Evolutionary conservation across 495 filamentous ascomycete species (phyloP).

Genomic region (Talaromyces proteolyticus): DNA sequence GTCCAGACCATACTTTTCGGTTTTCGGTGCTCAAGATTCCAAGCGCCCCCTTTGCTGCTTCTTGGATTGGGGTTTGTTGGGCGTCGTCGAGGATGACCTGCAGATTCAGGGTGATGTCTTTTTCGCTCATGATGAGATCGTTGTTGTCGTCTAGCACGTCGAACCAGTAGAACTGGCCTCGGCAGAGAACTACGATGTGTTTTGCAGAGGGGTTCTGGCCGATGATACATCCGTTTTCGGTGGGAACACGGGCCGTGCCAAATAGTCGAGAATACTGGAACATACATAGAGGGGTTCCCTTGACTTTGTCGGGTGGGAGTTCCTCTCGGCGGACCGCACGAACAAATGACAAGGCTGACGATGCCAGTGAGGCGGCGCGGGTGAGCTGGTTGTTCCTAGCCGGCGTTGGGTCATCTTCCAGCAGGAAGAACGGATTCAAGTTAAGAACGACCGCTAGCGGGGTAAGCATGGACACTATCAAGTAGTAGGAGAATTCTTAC

Average conservation of each 20-base stretch:
- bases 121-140: constrained; percentile 95
- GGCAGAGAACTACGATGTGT: constrained; percentile 90
- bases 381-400: constrained; percentile 95
- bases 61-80: constrained; percentile 78
- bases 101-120: constrained; percentile 86
- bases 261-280: constrained; percentile 96
- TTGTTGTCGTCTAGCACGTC: constrained; percentile 92
- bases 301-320: constrained; percentile 80
- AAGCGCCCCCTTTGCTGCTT: constrained; percentile 88
- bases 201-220: constrained; percentile 84
- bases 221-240: constrained; percentile 93
- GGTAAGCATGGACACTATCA: neutral
- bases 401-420: constrained; percentile 96
- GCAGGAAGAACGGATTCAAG: constrained; percentile 93
- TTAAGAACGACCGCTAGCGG: constrained; percentile 82
- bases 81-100: constrained; percentile 92
- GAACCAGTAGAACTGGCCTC: constrained; percentile 99
- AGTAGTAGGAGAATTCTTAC: constrained; percentile 24
- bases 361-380: constrained; percentile 82
- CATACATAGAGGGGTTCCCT: constrained; percentile 85
- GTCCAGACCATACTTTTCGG: constrained; percentile 87
- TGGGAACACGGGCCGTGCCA: constrained; percentile 90
- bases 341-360: constrained; percentile 88
- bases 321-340: constrained; percentile 91
- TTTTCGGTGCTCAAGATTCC: constrained; percentile 96